Evolutionary conservation across 2,329 filamentous ascomycete species (phyloP).

Genomic region (Colletotrichum sp.): DNA sequence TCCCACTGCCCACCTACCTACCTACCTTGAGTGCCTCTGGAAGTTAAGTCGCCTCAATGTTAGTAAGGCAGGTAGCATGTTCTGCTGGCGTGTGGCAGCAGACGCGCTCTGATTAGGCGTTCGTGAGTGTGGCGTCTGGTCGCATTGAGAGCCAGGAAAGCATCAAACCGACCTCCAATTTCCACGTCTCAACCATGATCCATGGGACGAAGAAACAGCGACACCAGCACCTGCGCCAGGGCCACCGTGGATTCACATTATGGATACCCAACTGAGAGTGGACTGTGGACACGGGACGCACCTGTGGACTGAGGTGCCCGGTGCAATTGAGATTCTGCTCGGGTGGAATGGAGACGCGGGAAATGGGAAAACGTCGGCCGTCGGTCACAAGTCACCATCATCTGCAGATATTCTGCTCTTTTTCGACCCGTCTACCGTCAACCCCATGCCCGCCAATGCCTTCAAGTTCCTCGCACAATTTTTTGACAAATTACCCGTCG

Average conservation of each 20-base stretch:
- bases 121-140: background rate
- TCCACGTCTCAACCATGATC: conserved; percentile 15
- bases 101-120: background rate
- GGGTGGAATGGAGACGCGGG: conserved; percentile 1
- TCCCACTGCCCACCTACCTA: background rate
- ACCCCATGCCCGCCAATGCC: background rate
- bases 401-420: background rate
- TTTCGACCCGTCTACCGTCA: background rate
- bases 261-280: background rate
- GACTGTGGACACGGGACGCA: background rate
- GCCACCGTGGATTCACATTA: background rate
- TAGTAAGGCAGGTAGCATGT: background rate
- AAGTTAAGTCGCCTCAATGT: background rate
- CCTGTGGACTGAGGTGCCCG: background rate
- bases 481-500: background rate
- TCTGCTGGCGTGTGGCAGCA: background rate
- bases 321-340: background rate
- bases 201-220: background rate
- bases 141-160: background rate
- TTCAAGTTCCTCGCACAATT: background rate
- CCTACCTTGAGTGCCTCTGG: background rate
- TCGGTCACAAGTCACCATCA: background rate
- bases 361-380: background rate
- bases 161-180: conserved; percentile 5
- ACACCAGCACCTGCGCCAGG: background rate